Evolutionary conservation across 306 rosid species (phyloP).

Genomic region (Ormosia semicastrata): DNA sequence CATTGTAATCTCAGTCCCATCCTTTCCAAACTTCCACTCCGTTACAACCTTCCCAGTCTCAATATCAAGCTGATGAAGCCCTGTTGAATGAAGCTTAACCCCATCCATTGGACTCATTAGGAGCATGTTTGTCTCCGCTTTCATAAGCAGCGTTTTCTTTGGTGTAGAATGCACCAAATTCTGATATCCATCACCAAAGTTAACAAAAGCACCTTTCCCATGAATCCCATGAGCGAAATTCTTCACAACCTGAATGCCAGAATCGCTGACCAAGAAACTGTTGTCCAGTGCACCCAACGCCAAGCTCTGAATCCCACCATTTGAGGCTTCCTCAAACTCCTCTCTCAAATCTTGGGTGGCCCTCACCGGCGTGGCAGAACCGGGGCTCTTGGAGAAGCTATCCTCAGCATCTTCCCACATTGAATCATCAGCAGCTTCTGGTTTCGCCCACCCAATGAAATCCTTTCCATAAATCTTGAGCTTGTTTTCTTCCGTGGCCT

Average conservation of each 20-base stretch:
- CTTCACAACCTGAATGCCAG: slow-evolving; percentile 93
- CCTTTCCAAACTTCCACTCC: slow-evolving; percentile 88
- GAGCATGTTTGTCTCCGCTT: slow-evolving; percentile 94
- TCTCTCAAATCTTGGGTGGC: slow-evolving; percentile 65
- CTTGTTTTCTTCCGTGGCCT: slow-evolving; percentile 69
- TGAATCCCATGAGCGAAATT: slow-evolving; percentile 84
- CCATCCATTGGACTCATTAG: slow-evolving; percentile 86
- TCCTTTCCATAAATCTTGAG: slow-evolving; percentile 89
- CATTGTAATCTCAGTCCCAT: slow-evolving; percentile 93
- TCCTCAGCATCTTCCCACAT: slow-evolving; percentile 96
- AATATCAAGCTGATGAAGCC: slow-evolving; percentile 91
- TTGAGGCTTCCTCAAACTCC: slow-evolving; percentile 89
- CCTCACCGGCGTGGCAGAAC: slow-evolving; percentile 52
- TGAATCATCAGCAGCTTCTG: slow-evolving; percentile 85
- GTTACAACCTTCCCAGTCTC: slow-evolving; percentile 92
- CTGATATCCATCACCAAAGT: slow-evolving; percentile 53
- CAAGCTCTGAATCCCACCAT: slow-evolving; percentile 87
- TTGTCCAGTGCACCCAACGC: slow-evolving; percentile 95
- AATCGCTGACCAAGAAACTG: slow-evolving; percentile 82
- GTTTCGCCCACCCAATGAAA: slow-evolving; percentile 85
- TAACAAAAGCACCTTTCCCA: slow-evolving; percentile 89
- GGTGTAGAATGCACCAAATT: slow-evolving; percentile 57
- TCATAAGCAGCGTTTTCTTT: slow-evolving; percentile 86
- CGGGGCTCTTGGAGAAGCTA: slow-evolving; percentile 59
- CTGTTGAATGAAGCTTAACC: slow-evolving; percentile 70